Percentiles rank a stretch among this genome's conserved stretches.
Conservation (phyloP, 2,329 filamentous ascomycete genomes). For the Hymenoscyphus infarciens region DNA sequence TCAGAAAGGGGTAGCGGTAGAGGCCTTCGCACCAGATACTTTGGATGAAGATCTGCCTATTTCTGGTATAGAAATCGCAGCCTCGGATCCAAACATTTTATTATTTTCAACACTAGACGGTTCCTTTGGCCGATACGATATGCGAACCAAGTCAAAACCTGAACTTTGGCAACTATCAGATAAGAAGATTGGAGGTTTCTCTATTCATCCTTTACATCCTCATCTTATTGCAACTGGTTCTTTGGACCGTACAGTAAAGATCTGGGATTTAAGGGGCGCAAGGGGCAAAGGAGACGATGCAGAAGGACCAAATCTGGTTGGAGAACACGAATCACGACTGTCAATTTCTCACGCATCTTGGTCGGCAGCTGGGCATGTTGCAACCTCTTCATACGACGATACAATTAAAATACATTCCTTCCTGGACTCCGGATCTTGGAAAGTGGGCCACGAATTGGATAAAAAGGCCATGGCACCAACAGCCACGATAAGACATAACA, state of each 20-base stretch:
- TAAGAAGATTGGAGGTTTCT: slow-evolving; percentile 95
- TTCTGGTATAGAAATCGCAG: slow-evolving; percentile 77
- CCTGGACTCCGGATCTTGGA: slow-evolving; percentile 56
- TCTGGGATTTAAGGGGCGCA: slow-evolving; percentile 90
- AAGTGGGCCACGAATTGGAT: slow-evolving; percentile 52
- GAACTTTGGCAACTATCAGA: slow-evolving; percentile 76
- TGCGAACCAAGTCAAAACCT: slow-evolving; percentile 56
- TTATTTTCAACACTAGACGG: slow-evolving; percentile 88
- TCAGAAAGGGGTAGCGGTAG: slow-evolving; percentile 70
- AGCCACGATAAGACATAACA: slow-evolving; percentile 76
- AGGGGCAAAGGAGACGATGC: slow-evolving; percentile 54
- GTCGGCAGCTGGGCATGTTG: slow-evolving; percentile 79
- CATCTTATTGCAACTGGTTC: slow-evolving; percentile 87
- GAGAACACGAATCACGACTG: slow-evolving; percentile 75
- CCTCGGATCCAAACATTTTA: slow-evolving; percentile 66
- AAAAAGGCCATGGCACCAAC: slow-evolving; percentile 65
- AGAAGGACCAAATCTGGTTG: slow-evolving; percentile 65
- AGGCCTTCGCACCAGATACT: slow-evolving; percentile 74
- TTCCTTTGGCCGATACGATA: slow-evolving; percentile 75
- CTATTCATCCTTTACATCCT: slow-evolving; percentile 72
- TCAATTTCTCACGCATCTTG: slow-evolving; percentile 93
- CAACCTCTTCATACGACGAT: slow-evolving; percentile 92
- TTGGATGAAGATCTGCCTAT: slow-evolving; percentile 71
- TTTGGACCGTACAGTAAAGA: slow-evolving; percentile 80
- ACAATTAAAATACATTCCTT: slow-evolving; percentile 91